Evolutionary conservation across 768 basidiomycete species (phyloP), one percentile per base, ranked within the genome.

Genomic region (Mycena floridula): DNA sequence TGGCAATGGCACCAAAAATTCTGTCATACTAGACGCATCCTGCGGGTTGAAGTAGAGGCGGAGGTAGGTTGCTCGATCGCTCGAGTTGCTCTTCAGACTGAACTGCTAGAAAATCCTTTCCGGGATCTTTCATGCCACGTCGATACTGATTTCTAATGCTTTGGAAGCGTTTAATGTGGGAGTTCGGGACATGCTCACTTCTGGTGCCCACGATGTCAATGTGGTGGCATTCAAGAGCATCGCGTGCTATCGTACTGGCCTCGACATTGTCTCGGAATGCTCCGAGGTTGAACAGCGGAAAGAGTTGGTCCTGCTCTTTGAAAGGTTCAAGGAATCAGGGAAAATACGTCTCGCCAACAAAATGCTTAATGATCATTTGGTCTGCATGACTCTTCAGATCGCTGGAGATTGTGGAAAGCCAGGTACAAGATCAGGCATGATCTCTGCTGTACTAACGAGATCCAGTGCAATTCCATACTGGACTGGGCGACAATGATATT

Each of bases 391-490:
- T 1, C 63, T 87, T 26, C 59, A 63, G 23, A 62, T 86, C 6
- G 77, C 82, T 3, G 76, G 72, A 0, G 46, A 67, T 32, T 62
- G 60, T 48, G 60, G 64, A 6, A 85, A 81, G 51, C 88, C 88
- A 43, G 77, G 87, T 84, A 48, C 15, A n/a, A n/a, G n/a, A n/a
- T n/a, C n/a, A n/a, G n/a, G n/a, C n/a, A n/a, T n/a, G n/a, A n/a
- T n/a, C n/a, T n/a, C n/a, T n/a, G n/a, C n/a, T n/a, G n/a, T n/a
- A n/a, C n/a, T n/a, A n/a, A n/a, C n/a, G n/a, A n/a, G n/a, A n/a
- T n/a, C n/a, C 42, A 89, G 88, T 90, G 18, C 87, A 90, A 66
- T 89, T 89, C 59, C 88, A 90, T 54, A 89, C 85, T 7, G 88
- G 88, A 25, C 69, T 89, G 1, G 88, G 88, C 5, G 87, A 90